Conservation (phyloP, 2,329 filamentous ascomycete genomes). For the Fusarium virguliforme region DNA sequence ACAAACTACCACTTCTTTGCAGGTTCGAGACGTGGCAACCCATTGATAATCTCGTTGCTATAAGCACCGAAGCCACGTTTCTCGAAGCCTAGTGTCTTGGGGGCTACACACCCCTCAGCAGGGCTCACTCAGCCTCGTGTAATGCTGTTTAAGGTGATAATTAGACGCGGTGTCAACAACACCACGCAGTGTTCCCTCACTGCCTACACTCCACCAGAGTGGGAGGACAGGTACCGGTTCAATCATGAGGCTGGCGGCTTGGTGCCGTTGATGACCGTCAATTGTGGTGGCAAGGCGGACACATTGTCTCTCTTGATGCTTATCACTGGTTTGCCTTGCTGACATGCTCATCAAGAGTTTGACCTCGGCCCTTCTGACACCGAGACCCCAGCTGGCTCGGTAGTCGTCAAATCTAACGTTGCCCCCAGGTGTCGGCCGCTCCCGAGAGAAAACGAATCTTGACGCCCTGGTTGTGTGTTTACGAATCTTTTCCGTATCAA, state of each 20-base stretch:
- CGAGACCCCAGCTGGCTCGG: slow-evolving; percentile 28
- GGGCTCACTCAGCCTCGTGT: slow-evolving; percentile 12
- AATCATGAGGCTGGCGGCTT: neutral
- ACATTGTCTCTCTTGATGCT: neutral
- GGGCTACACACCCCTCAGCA: slow-evolving; percentile 21
- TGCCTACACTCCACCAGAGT: neutral
- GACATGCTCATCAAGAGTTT: slow-evolving; percentile 6
- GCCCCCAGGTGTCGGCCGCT: slow-evolving; percentile 46
- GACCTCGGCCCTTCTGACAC: slow-evolving; percentile 31
- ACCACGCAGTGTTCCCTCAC: slow-evolving; percentile 1
- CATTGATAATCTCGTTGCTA: slow-evolving; percentile 31
- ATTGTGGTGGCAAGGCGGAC: slow-evolving; percentile 6
- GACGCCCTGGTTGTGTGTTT: slow-evolving; percentile 25
- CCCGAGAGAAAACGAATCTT: slow-evolving; percentile 42
- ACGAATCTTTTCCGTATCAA: slow-evolving; percentile 21
- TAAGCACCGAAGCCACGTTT: slow-evolving; percentile 41
- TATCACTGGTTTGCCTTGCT: slow-evolving; percentile 12
- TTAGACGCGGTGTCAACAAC: neutral
- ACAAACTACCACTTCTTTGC: slow-evolving; percentile 30
- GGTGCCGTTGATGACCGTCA: neutral
- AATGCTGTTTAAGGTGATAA: slow-evolving; percentile 20
- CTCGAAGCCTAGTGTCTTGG: slow-evolving; percentile 36
- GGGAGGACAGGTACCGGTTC: neutral
- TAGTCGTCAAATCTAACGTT: slow-evolving; percentile 42
- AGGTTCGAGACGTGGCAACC: slow-evolving; percentile 34